Base-by-base conservation (phyloP, 2,329 filamentous ascomycete species). In the Microascus cirrosus region DNA sequence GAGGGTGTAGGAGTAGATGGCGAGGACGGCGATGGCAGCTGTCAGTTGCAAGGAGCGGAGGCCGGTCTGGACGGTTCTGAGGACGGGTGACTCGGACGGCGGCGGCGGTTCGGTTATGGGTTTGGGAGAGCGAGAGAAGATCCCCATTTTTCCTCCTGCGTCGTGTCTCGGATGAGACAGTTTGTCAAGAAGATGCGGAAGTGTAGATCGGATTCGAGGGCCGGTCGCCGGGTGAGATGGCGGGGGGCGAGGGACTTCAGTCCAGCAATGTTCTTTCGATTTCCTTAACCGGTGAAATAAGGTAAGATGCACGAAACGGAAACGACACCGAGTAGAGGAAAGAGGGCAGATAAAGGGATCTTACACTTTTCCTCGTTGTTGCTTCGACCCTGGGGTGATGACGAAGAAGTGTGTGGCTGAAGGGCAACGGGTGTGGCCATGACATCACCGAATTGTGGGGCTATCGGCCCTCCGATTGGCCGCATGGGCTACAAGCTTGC, bases 1-100 rank as follows among this genome's bases (percentile, higher is more conserved):
- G 55, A 96, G 82, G 78, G 91, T 95, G 78, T 95, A 96, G 55
- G 85, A 86, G 77, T 87, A 92, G 66, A 94, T 81, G 63, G 81
- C 87, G 61, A 96, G 81, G 61, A 93, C 81, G 63, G 95, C 78
- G 60, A 79, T 83, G 10, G 86, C 78, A 69, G 84, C 89, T 68
- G 82, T 77, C 71, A 95, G 87, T 66, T 90, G 83, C 59, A 96
- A 73, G 62, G 80, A 73, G 63, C 93, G 89, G 66, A 95, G 75
- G 69, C 86, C 78, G 69, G 86, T 87, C 66, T 90, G 86, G 53
- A 81, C 60, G 60, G 80, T 72, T 66, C 89, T 90, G 65, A 95
- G 82, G 64, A 25, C 39, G 55, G 55, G 48, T 6, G 34, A 22
- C 22, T 13, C 32, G 25, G 35, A 24, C 54, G 48, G 28, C 28